Percentiles rank a stretch among this genome's conserved stretches.
Conservation (phyloP, 495 filamentous ascomycete species). For the Annulohypoxylon stygium region DNA sequence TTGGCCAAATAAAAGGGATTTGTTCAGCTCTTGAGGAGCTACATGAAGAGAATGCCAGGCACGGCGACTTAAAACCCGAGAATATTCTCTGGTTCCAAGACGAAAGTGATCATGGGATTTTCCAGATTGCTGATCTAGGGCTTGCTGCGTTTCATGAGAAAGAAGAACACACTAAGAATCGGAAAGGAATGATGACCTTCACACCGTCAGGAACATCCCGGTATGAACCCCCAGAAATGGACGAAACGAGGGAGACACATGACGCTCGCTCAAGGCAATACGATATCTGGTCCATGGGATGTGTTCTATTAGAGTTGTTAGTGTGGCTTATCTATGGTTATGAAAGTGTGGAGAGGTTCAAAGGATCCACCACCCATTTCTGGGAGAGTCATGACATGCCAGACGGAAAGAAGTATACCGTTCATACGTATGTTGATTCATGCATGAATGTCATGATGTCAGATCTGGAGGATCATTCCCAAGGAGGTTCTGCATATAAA, state of each 20-base stretch:
- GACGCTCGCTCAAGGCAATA: constrained; percentile 43
- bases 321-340: constrained; percentile 52
- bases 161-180: not conserved
- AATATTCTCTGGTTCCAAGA: constrained; percentile 32
- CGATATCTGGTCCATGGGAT: constrained; percentile 56
- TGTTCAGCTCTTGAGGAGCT: not conserved
- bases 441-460: constrained; percentile 1
- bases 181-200: not conserved
- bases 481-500: not conserved
- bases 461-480: not conserved
- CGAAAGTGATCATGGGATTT: not conserved
- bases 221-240: not conserved
- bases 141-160: not conserved
- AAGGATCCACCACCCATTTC: not conserved
- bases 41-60: constrained; percentile 2
- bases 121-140: not conserved
- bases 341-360: not conserved
- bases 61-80: constrained; percentile 40
- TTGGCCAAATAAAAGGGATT: not conserved
- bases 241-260: not conserved
- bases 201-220: not conserved
- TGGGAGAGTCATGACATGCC: not conserved
- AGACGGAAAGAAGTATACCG: not conserved
- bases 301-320: constrained; percentile 51
- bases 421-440: not conserved